A percentile compares a stretch with the other conserved stretches of the same genome.
Evolutionary conservation across 2,329 filamentous ascomycete genomes (phyloP).

Genomic region (Hypoxylon sp.): DNA sequence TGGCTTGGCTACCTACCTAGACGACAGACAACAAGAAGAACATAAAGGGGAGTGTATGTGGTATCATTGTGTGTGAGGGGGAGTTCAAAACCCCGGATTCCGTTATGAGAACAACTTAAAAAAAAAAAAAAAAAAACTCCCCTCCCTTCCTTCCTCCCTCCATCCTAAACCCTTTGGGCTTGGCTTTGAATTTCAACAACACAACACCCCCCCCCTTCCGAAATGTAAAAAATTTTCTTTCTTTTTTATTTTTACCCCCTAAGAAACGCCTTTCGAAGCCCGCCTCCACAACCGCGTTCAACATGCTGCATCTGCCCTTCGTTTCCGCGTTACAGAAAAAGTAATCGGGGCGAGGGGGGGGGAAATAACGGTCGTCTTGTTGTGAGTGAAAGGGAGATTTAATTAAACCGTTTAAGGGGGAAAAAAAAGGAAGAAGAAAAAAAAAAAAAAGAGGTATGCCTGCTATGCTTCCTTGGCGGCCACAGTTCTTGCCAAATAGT

Average conservation of each 20-base stretch:
- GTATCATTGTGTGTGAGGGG: neutral
- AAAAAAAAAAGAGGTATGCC: slow-evolving; percentile 10
- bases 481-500: slow-evolving; percentile 9
- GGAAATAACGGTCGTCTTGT: too few relatives aligned
- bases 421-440: slow-evolving; percentile 12
- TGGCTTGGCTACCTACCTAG: neutral
- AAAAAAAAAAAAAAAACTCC: too few relatives aligned
- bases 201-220: neutral
- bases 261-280: slow-evolving; percentile 38
- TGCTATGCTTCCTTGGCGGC: slow-evolving; percentile 8
- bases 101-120: too few relatives aligned
- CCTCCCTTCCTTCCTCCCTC: too few relatives aligned
- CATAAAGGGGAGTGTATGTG: neutral
- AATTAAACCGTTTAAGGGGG: slow-evolving; percentile 22
- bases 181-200: too few relatives aligned
- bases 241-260: slow-evolving; percentile 21
- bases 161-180: too few relatives aligned
- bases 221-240: too few relatives aligned
- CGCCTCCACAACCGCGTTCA: slow-evolving; percentile 21
- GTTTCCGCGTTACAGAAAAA: slow-evolving; percentile 31
- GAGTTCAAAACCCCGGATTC: too few relatives aligned
- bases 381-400: slow-evolving; percentile 22
- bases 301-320: slow-evolving; percentile 39
- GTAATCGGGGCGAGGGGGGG: slow-evolving; percentile 22
- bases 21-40: neutral